Base-by-base conservation (phyloP, 2,329 filamentous ascomycete genomes). In the Colletotrichum theobromicola region DNA sequence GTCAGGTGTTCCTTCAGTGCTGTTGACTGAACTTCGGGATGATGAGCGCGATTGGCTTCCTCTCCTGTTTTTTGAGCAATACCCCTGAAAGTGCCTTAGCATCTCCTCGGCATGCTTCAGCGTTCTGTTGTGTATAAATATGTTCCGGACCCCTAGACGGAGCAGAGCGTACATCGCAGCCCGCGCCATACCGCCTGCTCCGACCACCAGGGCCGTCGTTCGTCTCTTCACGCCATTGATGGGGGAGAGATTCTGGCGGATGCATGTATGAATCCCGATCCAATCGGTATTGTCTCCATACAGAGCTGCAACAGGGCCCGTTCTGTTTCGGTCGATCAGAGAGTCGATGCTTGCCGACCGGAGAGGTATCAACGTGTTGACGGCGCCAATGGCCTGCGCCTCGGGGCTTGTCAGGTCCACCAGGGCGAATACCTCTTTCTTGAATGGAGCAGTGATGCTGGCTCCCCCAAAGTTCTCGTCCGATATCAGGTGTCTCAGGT, bases 271-370 rank as follows among this genome's bases (percentile, higher is more conserved):
- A 53, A 95, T 94, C 4, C 94, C 94, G 34, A 95, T 93, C 92
- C 94, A 95, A 81, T 96, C 94, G 0, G 94, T 95, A 73, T 96
- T 96, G 72, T 95, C 93, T 2, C 94, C 94, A 76, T 95, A 94
- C 0, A 95, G 85, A 0, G 92, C 93, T 75, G 90, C 89, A 10
- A 95, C 90, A 0, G 91, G 90, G 0, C 94, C 93, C 1, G 91
- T 88, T 58, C 91, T 88, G 76, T 92, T 92, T 69, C 90, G 86
- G 73, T 90, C 87, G 16, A 84, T 82, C 69, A 87, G 85, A 2
- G 89, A 90, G 71, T 92, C 89, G 1, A 86, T 80, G 24, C 88
- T 86, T 1, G 91, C 82, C 10, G 89, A 86, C 26, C 93, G 90
- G 9, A 95, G 88, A 0, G 94, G 94, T 55, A 95, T 91, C 18